A percentile compares a stretch with the other conserved stretches of the same genome.
Conservation (phyloP, 202 grass and related monocot genomes). For the Zoysia matrella region DNA sequence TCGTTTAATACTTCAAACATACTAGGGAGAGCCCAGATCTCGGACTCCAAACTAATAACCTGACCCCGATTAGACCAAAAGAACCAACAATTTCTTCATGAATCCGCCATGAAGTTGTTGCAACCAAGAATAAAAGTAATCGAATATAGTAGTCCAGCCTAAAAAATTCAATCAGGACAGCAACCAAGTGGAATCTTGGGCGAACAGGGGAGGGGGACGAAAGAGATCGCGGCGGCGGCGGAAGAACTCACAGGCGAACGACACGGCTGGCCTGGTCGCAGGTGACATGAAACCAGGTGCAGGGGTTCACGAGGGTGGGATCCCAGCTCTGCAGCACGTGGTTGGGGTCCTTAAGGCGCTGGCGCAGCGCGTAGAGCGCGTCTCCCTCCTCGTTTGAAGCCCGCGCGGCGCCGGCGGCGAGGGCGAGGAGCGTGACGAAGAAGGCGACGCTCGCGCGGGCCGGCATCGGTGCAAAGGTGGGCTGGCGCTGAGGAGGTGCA, state of each 20-base stretch:
- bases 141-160: background rate
- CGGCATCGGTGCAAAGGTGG: constrained; percentile 23
- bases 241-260: constrained; percentile 74
- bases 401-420: background rate
- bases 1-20: background rate
- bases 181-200: background rate
- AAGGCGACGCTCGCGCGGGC: background rate
- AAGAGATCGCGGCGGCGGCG: background rate
- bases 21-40: background rate
- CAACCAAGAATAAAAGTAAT: background rate
- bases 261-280: constrained; percentile 76
- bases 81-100: background rate
- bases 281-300: constrained; percentile 96
- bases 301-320: constrained; percentile 85
- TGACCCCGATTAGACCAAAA: background rate
- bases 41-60: constrained; percentile 3
- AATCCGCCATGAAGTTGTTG: background rate
- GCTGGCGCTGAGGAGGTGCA: background rate
- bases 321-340: constrained; percentile 92
- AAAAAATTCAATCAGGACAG: background rate
- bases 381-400: constrained; percentile 69
- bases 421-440: constrained; percentile 10
- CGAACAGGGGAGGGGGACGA: background rate
- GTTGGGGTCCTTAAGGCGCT: constrained; percentile 76
- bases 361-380: constrained; percentile 79